Evolutionary conservation across 2,329 filamentous ascomycete species (phyloP).

Genomic region (Alternaria solani): DNA sequence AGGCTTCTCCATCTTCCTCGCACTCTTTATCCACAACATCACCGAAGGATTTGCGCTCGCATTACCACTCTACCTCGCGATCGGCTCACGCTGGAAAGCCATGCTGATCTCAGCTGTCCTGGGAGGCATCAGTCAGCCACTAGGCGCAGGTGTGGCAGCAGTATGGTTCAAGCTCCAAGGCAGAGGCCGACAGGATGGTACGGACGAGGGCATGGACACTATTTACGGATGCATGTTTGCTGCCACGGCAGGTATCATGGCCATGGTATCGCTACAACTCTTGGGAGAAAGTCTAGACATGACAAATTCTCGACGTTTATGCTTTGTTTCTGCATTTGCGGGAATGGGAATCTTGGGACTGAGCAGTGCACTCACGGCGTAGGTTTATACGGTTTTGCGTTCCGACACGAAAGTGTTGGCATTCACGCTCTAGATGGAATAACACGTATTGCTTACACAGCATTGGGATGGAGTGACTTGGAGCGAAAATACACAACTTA

Average conservation of each 20-base stretch:
- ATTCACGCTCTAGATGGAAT: background rate
- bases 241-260: constrained; percentile 91
- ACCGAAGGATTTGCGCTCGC: constrained; percentile 96
- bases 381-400: background rate
- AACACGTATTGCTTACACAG: background rate
- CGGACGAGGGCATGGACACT: constrained; percentile 63
- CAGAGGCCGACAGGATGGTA: constrained; percentile 52
- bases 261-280: constrained; percentile 86
- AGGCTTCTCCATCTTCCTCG: constrained; percentile 91
- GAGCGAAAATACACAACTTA: background rate
- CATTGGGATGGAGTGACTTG: background rate
- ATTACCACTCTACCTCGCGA: constrained; percentile 88
- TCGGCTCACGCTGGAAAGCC: constrained; percentile 79
- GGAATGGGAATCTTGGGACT: constrained; percentile 89
- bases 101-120: constrained; percentile 85
- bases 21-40: constrained; percentile 97
- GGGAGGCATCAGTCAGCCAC: constrained; percentile 85
- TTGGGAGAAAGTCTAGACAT: constrained; percentile 86
- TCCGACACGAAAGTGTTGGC: background rate
- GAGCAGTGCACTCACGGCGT: constrained; percentile 82
- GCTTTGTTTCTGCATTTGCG: constrained; percentile 80
- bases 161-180: constrained; percentile 82
- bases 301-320: constrained; percentile 79
- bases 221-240: constrained; percentile 86
- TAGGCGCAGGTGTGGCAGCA: constrained; percentile 84